Evolutionary conservation across 768 basidiomycete species (phyloP), one percentile per base, ranked within the genome.

Genomic region (Lentinus brumalis): DNA sequence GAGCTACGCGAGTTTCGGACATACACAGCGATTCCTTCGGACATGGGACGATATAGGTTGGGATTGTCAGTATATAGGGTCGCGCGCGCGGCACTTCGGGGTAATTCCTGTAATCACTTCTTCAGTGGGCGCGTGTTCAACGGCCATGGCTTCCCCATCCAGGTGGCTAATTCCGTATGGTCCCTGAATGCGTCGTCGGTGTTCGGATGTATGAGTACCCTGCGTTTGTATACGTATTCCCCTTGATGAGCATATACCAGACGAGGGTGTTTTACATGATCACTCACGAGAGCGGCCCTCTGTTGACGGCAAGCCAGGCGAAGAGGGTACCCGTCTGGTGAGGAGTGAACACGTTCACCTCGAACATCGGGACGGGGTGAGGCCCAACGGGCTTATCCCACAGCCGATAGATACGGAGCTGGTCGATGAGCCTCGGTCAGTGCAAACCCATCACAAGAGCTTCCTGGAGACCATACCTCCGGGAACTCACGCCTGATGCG

Each of bases 181-280:
- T 89, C 88, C 63, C 64, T 80, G 67, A 77, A 76, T 1, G 74
- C 21, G 62, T 89, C 73, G 26, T 77, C 76, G 5, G 89, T 89
- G 71, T 90, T 89, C 0, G 88, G 89, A 73, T 91, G 88, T 62
- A 91, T 74, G 7, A 89, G 76, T 29, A 91, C 86, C 15, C 88
- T 89, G 65, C 30, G 31, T 18, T 38, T 45, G 30, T 16, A 50
- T 44, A 49, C 6, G 38, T 35, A 35, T 26, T 26, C 2, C 21
- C 21, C 30, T 45, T 10, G 50, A n/a, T 38, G 57, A 29, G 53
- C 44, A 45, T n/a, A 29, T 31, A 32, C 3, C 11, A 44, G 14
- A 51, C 35, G 55, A 49, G 10, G 45, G 42, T 16, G 45, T 41
- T 41, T 29, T 60, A 61, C 26, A 45, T 29, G 42, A 53, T 40